Conservation (phyloP, 2,329 filamentous ascomycete species). For the Arthrobotrys pseudoclavata region DNA sequence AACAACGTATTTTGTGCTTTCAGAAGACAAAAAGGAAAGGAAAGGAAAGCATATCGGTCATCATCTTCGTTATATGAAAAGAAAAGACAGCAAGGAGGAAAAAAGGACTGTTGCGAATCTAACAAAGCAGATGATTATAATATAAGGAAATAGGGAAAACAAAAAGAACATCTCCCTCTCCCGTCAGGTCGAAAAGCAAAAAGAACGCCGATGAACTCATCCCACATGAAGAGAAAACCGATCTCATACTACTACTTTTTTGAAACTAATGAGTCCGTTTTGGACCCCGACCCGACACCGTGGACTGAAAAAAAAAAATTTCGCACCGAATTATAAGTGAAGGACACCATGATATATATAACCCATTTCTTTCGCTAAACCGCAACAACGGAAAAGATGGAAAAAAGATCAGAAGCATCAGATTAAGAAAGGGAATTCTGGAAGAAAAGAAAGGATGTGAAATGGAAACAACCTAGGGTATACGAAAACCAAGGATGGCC, state of each 20-base stretch:
- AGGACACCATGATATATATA: constrained; percentile 52
- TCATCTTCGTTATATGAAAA: constrained; percentile 28
- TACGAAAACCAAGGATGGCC: constrained; percentile 6
- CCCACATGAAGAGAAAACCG: constrained; percentile 24
- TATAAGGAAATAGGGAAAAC: constrained; percentile 14
- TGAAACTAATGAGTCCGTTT: constrained; percentile 19
- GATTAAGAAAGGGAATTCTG: constrained; percentile 9
- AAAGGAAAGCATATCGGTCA: constrained; percentile 22
- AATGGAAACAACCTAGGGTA: constrained; percentile 17
- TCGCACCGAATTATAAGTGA: constrained; percentile 29
- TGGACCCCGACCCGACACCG: constrained; percentile 50
- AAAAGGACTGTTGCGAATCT: background rate
- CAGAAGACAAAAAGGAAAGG: background rate
- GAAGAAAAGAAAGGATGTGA: background rate
- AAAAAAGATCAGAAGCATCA: constrained; percentile 49
- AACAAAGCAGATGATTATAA: constrained; percentile 16
- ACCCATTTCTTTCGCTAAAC: constrained; percentile 58
- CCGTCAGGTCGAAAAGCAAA: constrained; percentile 26
- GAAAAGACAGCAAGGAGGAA: background rate
- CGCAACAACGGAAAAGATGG: constrained; percentile 51
- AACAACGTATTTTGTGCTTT: background rate
- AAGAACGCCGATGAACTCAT: constrained; percentile 24
- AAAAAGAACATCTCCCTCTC: background rate
- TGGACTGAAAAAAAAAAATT: constrained; percentile 4
- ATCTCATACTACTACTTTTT: constrained; percentile 51